Evolutionary conservation across 768 basidiomycete species (phyloP), one percentile per base, ranked within the genome.

Genomic region (Hirschioporus abietinus): DNA sequence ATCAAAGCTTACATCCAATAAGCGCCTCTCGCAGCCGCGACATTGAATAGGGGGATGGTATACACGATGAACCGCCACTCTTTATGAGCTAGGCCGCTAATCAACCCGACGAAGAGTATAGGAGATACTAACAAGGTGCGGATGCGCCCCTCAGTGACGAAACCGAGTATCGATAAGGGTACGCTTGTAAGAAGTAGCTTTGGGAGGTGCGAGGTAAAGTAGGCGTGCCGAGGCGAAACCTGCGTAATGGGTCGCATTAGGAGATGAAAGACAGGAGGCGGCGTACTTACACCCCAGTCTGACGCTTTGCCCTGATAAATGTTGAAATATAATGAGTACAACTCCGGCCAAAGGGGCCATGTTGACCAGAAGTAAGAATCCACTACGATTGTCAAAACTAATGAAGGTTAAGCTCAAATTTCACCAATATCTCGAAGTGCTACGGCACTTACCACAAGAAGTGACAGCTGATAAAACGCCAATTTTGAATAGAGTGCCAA

Each of bases 61-160:
- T 99, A 99, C 8, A 94, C 83, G 66, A 99, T 81, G 76, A 99
- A 99, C 7, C 97, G 85, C 97, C 97, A 99, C 77, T 99, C 97
- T 75, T 99, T 99, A 78, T 99, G 97, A 0, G 86, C 89, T 0
- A 98, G 80, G 34, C 74, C 79, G 73, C 94, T 95, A 74, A 99
- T 85, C 1, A 89, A 70, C 1, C 73, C 75, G 8, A 93, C 72
- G 67, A 90, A 91, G 0, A 72, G 66, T 5, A 88, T 27, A 1
- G 85, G 80, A 0, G 89, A 84, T 10, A 82, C 63, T 4, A 89
- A 75, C 42, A 91, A 78, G 2, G 77, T 73, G 3, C 84, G 82
- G 59, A 87, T 78, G 9, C 84, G 81, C 9, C 68, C 70, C 69
- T 91, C 87, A 18, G 79, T 66, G 7, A 78, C 26, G 57, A 78